A percentile compares a stretch with the other conserved stretches of the same genome.
phyloP scores from a whole-genome alignment of 1,284 basidiomycete species.

The Coniferiporia weirii region DNA sequence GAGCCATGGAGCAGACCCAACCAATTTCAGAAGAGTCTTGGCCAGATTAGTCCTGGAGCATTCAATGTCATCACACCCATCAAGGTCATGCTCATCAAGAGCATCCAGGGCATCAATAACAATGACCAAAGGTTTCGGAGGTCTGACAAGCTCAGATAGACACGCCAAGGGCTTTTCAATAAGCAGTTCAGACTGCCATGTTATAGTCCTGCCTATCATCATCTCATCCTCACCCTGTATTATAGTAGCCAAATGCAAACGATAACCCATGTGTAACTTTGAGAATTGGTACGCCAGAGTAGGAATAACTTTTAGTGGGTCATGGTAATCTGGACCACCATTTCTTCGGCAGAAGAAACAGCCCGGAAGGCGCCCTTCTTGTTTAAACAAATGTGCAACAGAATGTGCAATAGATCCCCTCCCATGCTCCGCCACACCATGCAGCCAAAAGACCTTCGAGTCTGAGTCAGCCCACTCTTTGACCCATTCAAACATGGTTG shows the following conservation, averaged over 20 bases:
- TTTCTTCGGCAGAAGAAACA: slow-evolving; percentile 5
- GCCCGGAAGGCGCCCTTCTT: not conserved
- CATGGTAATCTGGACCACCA: not conserved
- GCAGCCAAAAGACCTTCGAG: not conserved
- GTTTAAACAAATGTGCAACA: not conserved
- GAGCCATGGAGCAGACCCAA: not conserved
- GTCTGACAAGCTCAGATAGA: not conserved
- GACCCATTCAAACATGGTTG: not conserved
- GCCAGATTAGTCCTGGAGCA: not conserved
- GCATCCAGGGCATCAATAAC: slow-evolving; percentile 7
- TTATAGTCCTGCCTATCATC: not conserved
- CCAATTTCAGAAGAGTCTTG: not conserved
- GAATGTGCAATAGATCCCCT: slow-evolving; percentile 9
- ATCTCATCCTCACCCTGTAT: not conserved
- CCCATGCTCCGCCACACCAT: not conserved
- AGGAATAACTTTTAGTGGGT: not conserved
- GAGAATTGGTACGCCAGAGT: not conserved
- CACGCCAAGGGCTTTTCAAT: not conserved
- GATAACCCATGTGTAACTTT: not conserved
- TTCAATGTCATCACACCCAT: not conserved
- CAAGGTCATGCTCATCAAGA: not conserved
- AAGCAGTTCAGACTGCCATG: not conserved
- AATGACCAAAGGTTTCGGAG: not conserved
- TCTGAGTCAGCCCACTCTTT: not conserved
- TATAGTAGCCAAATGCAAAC: not conserved